Evolutionary conservation across 139 green algal species (phyloP), one percentile per base, ranked within the genome.

Genomic region (Pseudopediastrum boryanum): DNA sequence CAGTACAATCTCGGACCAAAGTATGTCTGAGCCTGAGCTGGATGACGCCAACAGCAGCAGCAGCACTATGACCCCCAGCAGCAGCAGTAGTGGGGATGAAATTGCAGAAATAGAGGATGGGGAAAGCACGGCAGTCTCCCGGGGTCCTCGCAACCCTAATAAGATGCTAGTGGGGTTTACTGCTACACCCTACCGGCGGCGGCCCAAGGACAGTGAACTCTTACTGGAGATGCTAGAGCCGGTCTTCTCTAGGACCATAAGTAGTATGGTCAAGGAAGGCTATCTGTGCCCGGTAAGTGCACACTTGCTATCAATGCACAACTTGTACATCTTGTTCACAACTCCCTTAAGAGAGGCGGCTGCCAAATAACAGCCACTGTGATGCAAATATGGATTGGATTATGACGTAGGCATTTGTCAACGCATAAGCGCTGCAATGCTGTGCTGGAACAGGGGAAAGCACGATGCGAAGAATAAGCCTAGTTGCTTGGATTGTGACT

Each of bases 111-210:
- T n/a, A 16, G 13, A 56, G 12, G 13, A 56, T 56, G 13, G 12
- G 12, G 13, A 56, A 12, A 16, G 46, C 46, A 56, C 46, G 16
- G 13, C 13, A 12, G 16, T 56, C 25, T 56, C n/a, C 8, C 43
- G 44, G 35, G 67, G 44, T 39, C 31, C 48, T 29, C 33, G 23
- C 36, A 78, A 52, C 48, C 70, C 69, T 25, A 25, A 48, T 31
- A 31, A 21, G 6, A 46, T 84, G 70, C 36, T 74, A 21, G 62
- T 84, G 13, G 79, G 79, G 21, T 84, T 84, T 62, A 84, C 70
- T 2, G 79, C 79, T 27, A 84, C 79, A 2, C 79, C 79, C 4
- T 76, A 71, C 50, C 54, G 78, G 25, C 19, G 42, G 25, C 36
- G 70, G 35, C n/a, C 29, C 16, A 69, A 71, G 39, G 1, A 58